Evolutionary conservation across 345 rosid species (phyloP).

Genomic region (Aquilaria sinensis): DNA sequence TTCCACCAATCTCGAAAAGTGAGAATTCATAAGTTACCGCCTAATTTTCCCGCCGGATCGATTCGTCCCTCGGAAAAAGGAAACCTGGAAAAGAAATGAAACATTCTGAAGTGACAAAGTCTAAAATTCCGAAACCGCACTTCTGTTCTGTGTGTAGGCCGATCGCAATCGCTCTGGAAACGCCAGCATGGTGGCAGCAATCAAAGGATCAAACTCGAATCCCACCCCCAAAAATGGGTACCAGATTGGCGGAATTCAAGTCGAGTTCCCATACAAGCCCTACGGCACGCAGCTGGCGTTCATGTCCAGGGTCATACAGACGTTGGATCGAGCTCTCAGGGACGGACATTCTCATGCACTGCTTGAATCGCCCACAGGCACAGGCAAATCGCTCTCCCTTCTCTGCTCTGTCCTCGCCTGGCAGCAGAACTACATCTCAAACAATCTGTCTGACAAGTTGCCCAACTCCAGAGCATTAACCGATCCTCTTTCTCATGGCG

Average conservation of each 20-base stretch:
- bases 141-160: no score
- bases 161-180: no score
- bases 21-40: no score
- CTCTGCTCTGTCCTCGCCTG: slow-evolving; percentile 92
- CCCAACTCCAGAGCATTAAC: slow-evolving; percentile 46
- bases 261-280: slow-evolving; percentile 88
- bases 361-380: slow-evolving; percentile 97
- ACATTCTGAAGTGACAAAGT: no score
- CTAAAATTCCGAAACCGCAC: no score
- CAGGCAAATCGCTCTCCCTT: slow-evolving; percentile 95
- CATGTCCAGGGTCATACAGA: slow-evolving; percentile 89
- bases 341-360: slow-evolving; percentile 87
- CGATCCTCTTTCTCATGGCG: slow-evolving; percentile 84
- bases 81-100: no score
- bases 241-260: slow-evolving; percentile 69
- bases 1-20: no score
- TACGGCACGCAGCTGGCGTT: slow-evolving; percentile 93
- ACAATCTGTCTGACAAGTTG: slow-evolving; percentile 29
- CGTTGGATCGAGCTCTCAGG: slow-evolving; percentile 82
- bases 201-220: slow-evolving; percentile 16
- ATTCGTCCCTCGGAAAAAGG: no score
- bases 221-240: slow-evolving; percentile 34
- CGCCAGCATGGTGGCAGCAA: slow-evolving; percentile 28
- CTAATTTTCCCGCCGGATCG: no score
- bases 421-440: slow-evolving; percentile 57